Base-by-base conservation (phyloP, 2,329 filamentous ascomycete species). In the Trichophyton benhamiae region DNA sequence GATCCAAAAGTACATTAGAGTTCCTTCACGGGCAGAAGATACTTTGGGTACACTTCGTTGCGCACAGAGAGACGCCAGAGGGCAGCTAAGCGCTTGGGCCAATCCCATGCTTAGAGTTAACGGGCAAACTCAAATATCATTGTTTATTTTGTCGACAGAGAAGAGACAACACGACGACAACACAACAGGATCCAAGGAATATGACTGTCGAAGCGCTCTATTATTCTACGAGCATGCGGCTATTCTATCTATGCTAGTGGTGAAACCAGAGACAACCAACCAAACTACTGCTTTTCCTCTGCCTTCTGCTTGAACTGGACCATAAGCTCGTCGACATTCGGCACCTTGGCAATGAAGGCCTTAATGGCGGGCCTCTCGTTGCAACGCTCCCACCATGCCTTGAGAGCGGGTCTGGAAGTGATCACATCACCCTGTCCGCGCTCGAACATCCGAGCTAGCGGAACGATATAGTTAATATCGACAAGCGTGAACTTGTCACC, bases 401-500 rank as follows among this genome's bases (percentile, higher is more conserved):
- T 71, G 58, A 78, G 72, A 62, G 70, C 70, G 65, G 71, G 62
- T 58, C 74, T 74, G 62, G 69, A 67, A 46, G 65, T 36, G 61
- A 78, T 65, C 27, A 76, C 8, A 59, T 77, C 71, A 65, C 68
- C 70, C 33, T 74, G 73, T 15, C 75, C 76, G 61, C 71, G 72
- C 6, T 68, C 73, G 62, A 78, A 74, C 62, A 79, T 71, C 64
- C 75, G 75, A 61, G 72, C 71, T 15, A 79, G 70, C 63, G 76
- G 64, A 3, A 77, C 77, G 66, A 79, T 75, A 64, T 80, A 79
- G 69, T 76, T 76, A 64, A 80, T 77, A 67, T 80, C 78, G 44
- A 69, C 67, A 11, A 79, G 72, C 36, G 73, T 75, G 64, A 78
- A 79, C 9, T 72, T 62, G 3, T 73, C 67, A 60, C 77, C 77